These are phyloP conservation scores for Monilinia polystroma DNA, from an alignment of 2,329 filamentous ascomycete genomes.

Conservation along the genomic window DNA sequence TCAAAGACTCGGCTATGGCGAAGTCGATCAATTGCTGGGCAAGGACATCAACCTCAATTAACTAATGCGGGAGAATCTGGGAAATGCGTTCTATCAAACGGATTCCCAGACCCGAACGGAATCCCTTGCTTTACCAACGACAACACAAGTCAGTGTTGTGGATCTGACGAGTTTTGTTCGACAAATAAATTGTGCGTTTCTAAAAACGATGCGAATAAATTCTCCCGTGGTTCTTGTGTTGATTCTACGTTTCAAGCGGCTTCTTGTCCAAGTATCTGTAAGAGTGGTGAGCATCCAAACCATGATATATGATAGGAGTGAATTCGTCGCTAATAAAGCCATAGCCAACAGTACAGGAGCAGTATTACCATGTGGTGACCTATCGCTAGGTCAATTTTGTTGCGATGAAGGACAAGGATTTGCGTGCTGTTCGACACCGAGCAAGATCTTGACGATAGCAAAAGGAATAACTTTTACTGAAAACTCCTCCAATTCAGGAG, in stretches of 20 bases:
- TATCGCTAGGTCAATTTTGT: constrained; percentile 26
- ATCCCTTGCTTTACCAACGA: constrained; percentile 26
- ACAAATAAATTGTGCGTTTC: constrained; percentile 29
- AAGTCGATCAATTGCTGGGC: not conserved
- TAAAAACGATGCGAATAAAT: constrained; percentile 21
- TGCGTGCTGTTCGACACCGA: constrained; percentile 23
- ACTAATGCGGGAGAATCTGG: not conserved
- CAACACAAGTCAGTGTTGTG: constrained; percentile 27
- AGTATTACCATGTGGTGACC: constrained; percentile 26
- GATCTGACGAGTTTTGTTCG: constrained; percentile 26
- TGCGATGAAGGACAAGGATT: constrained; percentile 28
- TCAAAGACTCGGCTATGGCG: not conserved
- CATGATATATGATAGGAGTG: not conserved
- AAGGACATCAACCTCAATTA: not conserved
- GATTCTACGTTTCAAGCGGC: constrained; percentile 24
- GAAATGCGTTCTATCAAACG: constrained; percentile 26
- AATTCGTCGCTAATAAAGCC: not conserved
- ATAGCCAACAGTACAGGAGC: constrained; percentile 23
- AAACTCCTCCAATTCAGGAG: not conserved
- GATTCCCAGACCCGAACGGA: constrained; percentile 23
- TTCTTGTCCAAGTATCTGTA: constrained; percentile 28
- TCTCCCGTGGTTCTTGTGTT: constrained; percentile 26
- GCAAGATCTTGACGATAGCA: constrained; percentile 25
- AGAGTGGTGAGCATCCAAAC: constrained; percentile 24
- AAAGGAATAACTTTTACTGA: constrained; percentile 1